These are phyloP conservation scores for Chrysosporium queenslandicum DNA, from an alignment of 2,329 filamentous ascomycete species.

Conservation along the genomic window DNA sequence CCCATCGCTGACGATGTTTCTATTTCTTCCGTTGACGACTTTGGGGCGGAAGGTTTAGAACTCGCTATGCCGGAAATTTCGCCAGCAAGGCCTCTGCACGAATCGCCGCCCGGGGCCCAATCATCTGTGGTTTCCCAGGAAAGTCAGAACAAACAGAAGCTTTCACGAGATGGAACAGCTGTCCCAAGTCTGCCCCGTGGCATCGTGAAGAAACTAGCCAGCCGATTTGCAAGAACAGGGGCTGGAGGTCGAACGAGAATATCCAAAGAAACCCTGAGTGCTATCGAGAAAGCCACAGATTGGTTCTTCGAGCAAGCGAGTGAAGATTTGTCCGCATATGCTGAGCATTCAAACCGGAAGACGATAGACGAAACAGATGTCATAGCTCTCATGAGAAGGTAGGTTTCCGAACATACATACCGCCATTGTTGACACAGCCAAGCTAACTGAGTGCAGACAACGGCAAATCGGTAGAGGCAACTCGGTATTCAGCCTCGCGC, in stretches of 20 bases:
- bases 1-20: conserved; percentile 22
- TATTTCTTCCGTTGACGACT: conserved; percentile 22
- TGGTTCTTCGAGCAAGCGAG: conserved; percentile 87
- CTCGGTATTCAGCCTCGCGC: conserved; percentile 78
- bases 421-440: conserved; percentile 21
- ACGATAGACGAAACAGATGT: conserved; percentile 81
- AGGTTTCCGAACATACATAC: conserved; percentile 30
- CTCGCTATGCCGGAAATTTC: conserved; percentile 22
- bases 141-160: conserved; percentile 36
- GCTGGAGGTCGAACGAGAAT: conserved; percentile 59
- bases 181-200: conserved; percentile 64
- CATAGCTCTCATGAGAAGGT: conserved; percentile 73
- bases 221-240: conserved; percentile 58
- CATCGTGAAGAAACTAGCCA: conserved; percentile 57
- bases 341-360: conserved; percentile 70
- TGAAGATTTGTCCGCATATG: conserved; percentile 69
- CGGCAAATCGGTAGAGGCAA: conserved; percentile 60
- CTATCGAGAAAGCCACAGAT: conserved; percentile 70
- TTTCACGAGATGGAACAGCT: conserved; percentile 62
- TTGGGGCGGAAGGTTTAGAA: conserved; percentile 27
- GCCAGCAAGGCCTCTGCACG: neutral
- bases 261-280: conserved; percentile 60
- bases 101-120: conserved; percentile 9
- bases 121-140: neutral
- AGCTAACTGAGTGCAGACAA: conserved; percentile 47